These are phyloP conservation scores for Aspergillus ochraceus DNA, from an alignment of 2,329 filamentous ascomycete genomes.

Conservation along the genomic window DNA sequence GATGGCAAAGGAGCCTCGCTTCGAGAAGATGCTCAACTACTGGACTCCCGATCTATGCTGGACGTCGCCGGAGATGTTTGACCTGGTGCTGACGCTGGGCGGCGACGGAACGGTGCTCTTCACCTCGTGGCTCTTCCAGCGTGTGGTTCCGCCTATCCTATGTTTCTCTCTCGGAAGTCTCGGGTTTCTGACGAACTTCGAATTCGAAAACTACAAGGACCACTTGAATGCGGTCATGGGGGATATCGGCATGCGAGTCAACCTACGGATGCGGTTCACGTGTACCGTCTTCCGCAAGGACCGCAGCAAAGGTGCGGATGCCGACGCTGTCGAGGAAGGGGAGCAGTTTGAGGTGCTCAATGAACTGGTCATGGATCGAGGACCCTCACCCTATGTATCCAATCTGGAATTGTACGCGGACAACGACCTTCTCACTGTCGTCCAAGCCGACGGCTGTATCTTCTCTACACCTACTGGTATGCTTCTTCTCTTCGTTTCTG, in stretches of 20 bases:
- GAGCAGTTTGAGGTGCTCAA: constrained; percentile 98
- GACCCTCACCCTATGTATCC: constrained; percentile 93
- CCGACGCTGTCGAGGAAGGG: constrained; percentile 72
- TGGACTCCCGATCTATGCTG: constrained; percentile 97
- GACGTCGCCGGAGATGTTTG: constrained; percentile 90
- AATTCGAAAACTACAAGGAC: constrained; percentile 84
- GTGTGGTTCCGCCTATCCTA: constrained; percentile 88
- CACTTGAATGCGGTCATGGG: constrained; percentile 90
- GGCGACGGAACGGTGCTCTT: constrained; percentile 97
- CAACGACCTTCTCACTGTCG: constrained; percentile 88
- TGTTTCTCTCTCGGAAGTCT: constrained; percentile 90
- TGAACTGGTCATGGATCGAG: constrained; percentile 96
- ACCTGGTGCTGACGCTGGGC: constrained; percentile 87
- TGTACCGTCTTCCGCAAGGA: constrained; percentile 88
- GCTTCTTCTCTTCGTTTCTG: constrained; percentile 4
- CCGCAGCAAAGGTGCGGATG: constrained; percentile 43
- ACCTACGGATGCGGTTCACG: constrained; percentile 97
- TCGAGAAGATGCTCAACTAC: constrained; percentile 82
- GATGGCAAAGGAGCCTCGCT: constrained; percentile 71
- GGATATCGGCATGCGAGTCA: constrained; percentile 92
- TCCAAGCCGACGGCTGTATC: constrained; percentile 96
- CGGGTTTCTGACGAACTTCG: constrained; percentile 95
- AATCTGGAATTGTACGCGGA: constrained; percentile 96
- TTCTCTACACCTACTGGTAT: constrained; percentile 90
- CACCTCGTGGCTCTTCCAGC: constrained; percentile 94